Evolutionary conservation across 2,329 filamentous ascomycete species (phyloP).

Genomic region (Cladosporium sp.): DNA sequence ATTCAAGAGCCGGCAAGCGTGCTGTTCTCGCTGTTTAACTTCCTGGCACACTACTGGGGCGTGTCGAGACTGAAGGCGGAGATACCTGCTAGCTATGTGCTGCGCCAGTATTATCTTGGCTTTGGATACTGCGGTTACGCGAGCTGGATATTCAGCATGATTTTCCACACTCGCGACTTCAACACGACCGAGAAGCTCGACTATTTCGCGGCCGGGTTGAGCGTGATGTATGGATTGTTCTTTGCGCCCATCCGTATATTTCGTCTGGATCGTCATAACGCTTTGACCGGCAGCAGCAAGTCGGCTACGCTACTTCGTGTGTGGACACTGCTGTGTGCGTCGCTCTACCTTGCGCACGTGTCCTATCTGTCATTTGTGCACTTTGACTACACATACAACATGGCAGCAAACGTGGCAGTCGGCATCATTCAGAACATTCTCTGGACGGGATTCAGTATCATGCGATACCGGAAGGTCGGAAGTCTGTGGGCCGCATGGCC

Average conservation of each 20-base stretch:
- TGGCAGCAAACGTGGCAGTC: slow-evolving; percentile 83
- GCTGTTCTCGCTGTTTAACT: slow-evolving; percentile 87
- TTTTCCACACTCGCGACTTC: slow-evolving; percentile 92
- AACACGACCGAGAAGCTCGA: slow-evolving; percentile 82
- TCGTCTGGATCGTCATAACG: slow-evolving; percentile 59
- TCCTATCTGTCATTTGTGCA: slow-evolving; percentile 75
- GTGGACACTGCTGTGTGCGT: slow-evolving; percentile 69
- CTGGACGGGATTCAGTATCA: slow-evolving; percentile 79
- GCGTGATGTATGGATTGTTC: slow-evolving; percentile 85
- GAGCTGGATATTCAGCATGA: slow-evolving; percentile 80
- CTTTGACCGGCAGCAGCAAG: slow-evolving; percentile 16
- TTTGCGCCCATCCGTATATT: slow-evolving; percentile 78
- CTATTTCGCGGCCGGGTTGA: slow-evolving; percentile 89
- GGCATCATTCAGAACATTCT: slow-evolving; percentile 75
- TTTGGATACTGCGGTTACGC: slow-evolving; percentile 76
- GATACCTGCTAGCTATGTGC: slow-evolving; percentile 66
- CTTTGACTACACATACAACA: slow-evolving; percentile 98
- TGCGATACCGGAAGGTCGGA: slow-evolving; percentile 63
- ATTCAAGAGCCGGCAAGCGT: slow-evolving; percentile 94
- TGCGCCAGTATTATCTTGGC: slow-evolving; percentile 72
- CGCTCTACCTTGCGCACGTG: slow-evolving; percentile 70
- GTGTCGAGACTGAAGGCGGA: slow-evolving; percentile 61
- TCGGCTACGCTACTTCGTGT: slow-evolving; percentile 51
- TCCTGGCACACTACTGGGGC: slow-evolving; percentile 75
- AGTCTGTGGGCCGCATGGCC: slow-evolving; percentile 83